Evolutionary conservation across 768 basidiomycete genomes (phyloP).

Genomic region (Stropharia rugosoannulata): DNA sequence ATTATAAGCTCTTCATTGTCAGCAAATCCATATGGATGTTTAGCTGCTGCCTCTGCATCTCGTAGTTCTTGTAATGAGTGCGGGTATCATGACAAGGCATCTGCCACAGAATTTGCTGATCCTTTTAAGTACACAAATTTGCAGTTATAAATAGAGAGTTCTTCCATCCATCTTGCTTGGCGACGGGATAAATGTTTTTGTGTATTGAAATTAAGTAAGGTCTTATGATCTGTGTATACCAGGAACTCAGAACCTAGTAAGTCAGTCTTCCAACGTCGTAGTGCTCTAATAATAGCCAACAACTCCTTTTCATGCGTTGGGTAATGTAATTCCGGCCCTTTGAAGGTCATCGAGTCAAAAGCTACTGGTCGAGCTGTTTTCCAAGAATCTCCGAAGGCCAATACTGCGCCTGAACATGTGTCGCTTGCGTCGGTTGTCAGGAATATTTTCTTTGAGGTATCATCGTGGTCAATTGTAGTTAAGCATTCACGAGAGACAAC

Average conservation of each 20-base stretch:
- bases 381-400: not conserved
- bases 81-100: not conserved
- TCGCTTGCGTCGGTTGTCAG: not conserved
- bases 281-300: not conserved
- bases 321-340: not conserved
- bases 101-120: not conserved
- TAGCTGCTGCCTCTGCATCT: too few relatives aligned
- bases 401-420: not conserved
- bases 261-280: not conserved
- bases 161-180: not conserved
- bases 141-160: not conserved
- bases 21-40: too few relatives aligned
- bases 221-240: not conserved
- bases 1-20: too few relatives aligned
- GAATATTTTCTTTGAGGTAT: too few relatives aligned
- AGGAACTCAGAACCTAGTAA: not conserved
- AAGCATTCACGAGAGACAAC: too few relatives aligned
- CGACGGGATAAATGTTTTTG: not conserved
- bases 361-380: not conserved
- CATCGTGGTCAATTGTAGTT: too few relatives aligned
- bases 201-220: not conserved
- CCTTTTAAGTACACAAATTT: not conserved
- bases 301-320: not conserved
- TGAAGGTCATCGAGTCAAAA: not conserved
- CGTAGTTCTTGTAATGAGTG: too few relatives aligned